Evolutionary conservation across 2,329 filamentous ascomycete genomes (phyloP).

Genomic region (Paraconiothyrium sp.): DNA sequence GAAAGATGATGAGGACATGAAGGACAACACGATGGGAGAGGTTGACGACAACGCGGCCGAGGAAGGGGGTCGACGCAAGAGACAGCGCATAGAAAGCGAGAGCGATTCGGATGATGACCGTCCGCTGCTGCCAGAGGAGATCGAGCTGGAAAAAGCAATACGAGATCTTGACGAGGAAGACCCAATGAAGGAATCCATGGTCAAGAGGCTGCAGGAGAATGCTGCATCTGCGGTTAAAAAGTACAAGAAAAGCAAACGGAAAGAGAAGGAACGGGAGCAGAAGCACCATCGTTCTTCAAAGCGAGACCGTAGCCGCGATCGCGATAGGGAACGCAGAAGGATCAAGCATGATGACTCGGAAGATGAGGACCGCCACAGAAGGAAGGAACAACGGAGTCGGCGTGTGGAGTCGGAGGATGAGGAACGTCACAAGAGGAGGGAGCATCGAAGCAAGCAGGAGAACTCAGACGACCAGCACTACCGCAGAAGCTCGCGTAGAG

Average conservation of each 20-base stretch:
- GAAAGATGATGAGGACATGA: slow-evolving; percentile 76
- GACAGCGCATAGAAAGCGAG: slow-evolving; percentile 56
- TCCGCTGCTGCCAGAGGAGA: slow-evolving; percentile 80
- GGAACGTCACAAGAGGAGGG: slow-evolving; percentile 16
- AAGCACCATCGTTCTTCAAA: slow-evolving; percentile 38
- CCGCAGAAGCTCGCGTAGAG: slow-evolving; percentile 21
- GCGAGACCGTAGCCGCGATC: slow-evolving; percentile 28
- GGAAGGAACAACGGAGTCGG: slow-evolving; percentile 16
- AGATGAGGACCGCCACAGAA: slow-evolving; percentile 22
- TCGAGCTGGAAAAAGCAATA: slow-evolving; percentile 78
- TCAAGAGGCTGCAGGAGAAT: slow-evolving; percentile 91
- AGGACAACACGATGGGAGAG: slow-evolving; percentile 67
- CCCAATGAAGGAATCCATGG: slow-evolving; percentile 92
- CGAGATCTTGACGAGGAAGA: slow-evolving; percentile 91
- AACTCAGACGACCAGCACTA: slow-evolving; percentile 23
- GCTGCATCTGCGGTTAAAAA: slow-evolving; percentile 74
- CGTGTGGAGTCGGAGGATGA: slow-evolving; percentile 27
- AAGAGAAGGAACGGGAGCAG: slow-evolving; percentile 57
- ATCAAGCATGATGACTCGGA: slow-evolving; percentile 28
- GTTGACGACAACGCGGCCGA: slow-evolving; percentile 44
- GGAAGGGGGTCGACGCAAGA: slow-evolving; percentile 60
- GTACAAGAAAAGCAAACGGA: slow-evolving; percentile 58
- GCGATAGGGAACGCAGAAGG: slow-evolving; percentile 25
- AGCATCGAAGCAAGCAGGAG: slow-evolving; percentile 20
- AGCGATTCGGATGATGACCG: slow-evolving; percentile 58